Conservation (phyloP, 2,329 filamentous ascomycete genomes). For the Penicillium psychrosexuale region DNA sequence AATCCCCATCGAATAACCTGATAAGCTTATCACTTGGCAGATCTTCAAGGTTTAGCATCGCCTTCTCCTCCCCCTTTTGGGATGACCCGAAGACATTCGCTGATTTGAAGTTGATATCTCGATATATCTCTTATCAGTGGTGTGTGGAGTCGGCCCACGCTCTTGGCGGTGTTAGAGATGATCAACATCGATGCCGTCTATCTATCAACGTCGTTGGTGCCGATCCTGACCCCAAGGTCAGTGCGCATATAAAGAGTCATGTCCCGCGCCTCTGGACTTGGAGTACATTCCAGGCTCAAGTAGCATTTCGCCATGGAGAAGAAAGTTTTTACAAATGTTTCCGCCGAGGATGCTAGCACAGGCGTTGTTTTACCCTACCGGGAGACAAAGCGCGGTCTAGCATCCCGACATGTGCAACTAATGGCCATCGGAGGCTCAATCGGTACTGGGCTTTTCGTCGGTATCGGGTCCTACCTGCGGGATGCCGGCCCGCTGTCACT, state of each 20-base stretch:
- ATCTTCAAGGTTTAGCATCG: constrained; percentile 7
- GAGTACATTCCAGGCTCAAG: not conserved
- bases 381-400: constrained; percentile 34
- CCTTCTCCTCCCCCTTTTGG: constrained; percentile 20
- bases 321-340: constrained; percentile 13
- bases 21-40: constrained; percentile 21
- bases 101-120: not conserved
- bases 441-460: constrained; percentile 36
- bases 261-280: constrained; percentile 6
- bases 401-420: constrained; percentile 41
- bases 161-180: not conserved
- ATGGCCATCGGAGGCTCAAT: constrained; percentile 43
- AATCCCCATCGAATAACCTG: not conserved
- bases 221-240: constrained; percentile 5
- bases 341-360: constrained; percentile 9
- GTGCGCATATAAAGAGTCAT: constrained; percentile 14
- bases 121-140: constrained; percentile 3
- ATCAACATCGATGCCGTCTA: not conserved
- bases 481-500: constrained; percentile 35
- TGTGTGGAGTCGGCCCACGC: not conserved
- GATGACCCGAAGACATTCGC: not conserved
- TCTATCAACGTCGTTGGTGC: constrained; percentile 12
- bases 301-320: constrained; percentile 18
- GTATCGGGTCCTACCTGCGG: constrained; percentile 34
- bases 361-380: constrained; percentile 17